Percentiles rank a stretch among this genome's conserved stretches.
phyloP scores from a whole-genome alignment of 768 basidiomycete genomes.

The Russula sp. region DNA sequence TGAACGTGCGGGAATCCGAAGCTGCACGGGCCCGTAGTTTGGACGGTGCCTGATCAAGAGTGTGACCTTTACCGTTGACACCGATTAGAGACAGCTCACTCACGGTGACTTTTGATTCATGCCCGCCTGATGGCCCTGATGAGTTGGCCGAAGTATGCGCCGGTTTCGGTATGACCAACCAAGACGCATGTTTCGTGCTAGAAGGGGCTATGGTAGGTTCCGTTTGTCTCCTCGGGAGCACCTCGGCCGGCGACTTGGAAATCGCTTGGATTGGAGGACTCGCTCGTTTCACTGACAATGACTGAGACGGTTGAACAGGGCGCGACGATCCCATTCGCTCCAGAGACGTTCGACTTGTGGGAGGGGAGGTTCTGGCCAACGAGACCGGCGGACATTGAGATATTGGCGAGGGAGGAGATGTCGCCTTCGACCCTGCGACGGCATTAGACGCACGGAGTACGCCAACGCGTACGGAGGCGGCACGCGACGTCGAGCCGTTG shows the following conservation, averaged over 20 bases:
- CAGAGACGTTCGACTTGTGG: constrained; percentile 9
- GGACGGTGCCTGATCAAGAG: constrained; percentile 9
- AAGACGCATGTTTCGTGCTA: constrained; percentile 24
- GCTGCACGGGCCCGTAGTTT: constrained; percentile 26
- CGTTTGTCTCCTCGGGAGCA: not conserved
- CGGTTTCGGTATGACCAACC: constrained; percentile 24
- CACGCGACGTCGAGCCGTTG: constrained; percentile 9
- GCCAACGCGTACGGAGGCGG: constrained; percentile 18
- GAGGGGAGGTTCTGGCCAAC: constrained; percentile 7
- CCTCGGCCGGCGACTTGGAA: constrained; percentile 9
- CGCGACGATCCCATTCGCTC: constrained; percentile 11
- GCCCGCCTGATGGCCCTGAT: not conserved
- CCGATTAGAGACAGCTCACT: not conserved
- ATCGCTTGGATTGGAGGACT: constrained; percentile 19
- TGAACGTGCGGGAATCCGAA: constrained; percentile 27
- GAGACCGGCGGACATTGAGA: constrained; percentile 7
- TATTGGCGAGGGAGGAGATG: constrained; percentile 17
- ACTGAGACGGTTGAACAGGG: not conserved
- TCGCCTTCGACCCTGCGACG: constrained; percentile 2
- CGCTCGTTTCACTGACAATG: constrained; percentile 17
- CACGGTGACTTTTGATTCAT: constrained; percentile 9
- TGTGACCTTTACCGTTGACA: not conserved
- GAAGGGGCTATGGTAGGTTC: not conserved
- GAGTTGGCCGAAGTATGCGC: not conserved
- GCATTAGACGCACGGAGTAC: constrained; percentile 24